Conservation (phyloP, 768 basidiomycete genomes). For the Tylopilus sp. region DNA sequence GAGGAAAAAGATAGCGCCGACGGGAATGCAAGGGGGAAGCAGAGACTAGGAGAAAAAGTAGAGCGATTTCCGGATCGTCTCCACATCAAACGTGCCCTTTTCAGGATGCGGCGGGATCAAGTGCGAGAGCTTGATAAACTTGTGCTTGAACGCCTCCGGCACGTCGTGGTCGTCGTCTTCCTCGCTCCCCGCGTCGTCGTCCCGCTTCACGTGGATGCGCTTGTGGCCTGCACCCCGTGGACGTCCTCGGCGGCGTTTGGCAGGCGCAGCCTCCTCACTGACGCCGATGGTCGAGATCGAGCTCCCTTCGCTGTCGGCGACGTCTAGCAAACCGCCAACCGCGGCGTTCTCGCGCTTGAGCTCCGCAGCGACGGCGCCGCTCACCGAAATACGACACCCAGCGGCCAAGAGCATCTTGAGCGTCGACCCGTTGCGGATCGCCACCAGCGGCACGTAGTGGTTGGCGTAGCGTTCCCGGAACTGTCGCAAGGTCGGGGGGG, state of each 20-base stretch:
- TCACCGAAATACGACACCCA: conserved; percentile 44
- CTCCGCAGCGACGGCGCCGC: conserved; percentile 37
- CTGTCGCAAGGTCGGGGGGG: conserved; percentile 35
- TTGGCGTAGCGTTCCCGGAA: conserved; percentile 76
- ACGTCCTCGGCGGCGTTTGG: conserved; percentile 18
- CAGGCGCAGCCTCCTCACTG: conserved; percentile 1
- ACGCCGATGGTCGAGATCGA: conserved; percentile 27
- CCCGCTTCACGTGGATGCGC: conserved; percentile 6
- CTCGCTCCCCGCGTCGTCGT: conserved; percentile 4
- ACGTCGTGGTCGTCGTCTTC: conserved; percentile 20
- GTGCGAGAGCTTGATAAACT: conserved; percentile 72
- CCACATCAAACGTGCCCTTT: conserved; percentile 85
- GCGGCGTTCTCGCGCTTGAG: conserved; percentile 13
- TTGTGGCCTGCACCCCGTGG: conserved; percentile 21
- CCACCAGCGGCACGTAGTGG: conserved; percentile 59
- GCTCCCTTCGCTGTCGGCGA: conserved; percentile 36
- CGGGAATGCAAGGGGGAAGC: too few species aligned
- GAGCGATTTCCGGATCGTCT: conserved; percentile 70
- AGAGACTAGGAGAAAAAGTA: conserved; percentile 95
- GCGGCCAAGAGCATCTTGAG: conserved; percentile 41
- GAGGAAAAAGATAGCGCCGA: neutral
- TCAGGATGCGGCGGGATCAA: conserved; percentile 77
- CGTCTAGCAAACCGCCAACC: conserved; percentile 35
- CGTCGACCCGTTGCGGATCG: conserved; percentile 37
- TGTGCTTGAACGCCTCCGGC: conserved; percentile 36